A percentile compares a stretch with the other conserved stretches of the same genome.
These are phyloP conservation scores for Diaporthe sp. DNA, from an alignment of 2,329 filamentous ascomycete genomes.

Conservation along the genomic window DNA sequence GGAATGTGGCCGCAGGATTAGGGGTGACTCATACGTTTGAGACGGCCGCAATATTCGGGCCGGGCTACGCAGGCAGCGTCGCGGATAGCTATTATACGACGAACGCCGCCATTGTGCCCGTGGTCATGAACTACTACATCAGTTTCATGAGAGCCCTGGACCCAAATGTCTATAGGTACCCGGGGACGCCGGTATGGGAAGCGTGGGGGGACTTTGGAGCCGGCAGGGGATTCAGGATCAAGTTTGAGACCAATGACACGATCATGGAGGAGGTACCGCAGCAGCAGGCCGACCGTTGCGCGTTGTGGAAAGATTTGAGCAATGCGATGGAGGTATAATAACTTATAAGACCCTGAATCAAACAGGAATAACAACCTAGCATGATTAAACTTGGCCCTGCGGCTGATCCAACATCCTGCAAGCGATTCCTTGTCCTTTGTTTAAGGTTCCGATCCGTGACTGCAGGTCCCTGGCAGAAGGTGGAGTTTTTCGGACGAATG, in stretches of 20 bases:
- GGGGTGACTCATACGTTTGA: constrained; percentile 62
- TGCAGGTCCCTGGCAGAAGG: constrained; percentile 7
- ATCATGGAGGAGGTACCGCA: constrained; percentile 51
- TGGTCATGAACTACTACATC: constrained; percentile 62
- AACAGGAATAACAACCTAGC: neutral
- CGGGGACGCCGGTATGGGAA: constrained; percentile 53
- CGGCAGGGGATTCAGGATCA: constrained; percentile 45
- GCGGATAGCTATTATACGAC: constrained; percentile 53
- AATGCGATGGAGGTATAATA: constrained; percentile 45
- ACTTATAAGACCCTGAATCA: constrained; percentile 1
- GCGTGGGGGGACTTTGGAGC: constrained; percentile 46
- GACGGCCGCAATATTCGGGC: constrained; percentile 59
- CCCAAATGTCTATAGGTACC: constrained; percentile 51
- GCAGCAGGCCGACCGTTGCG: constrained; percentile 50
- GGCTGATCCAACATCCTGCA: neutral
- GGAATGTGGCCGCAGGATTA: constrained; percentile 48
- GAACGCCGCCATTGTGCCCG: constrained; percentile 55
- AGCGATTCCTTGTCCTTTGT: neutral
- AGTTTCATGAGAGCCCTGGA: constrained; percentile 59
- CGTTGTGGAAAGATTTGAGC: constrained; percentile 52
- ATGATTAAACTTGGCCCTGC: neutral
- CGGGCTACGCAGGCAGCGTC: constrained; percentile 44
- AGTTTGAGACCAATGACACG: constrained; percentile 52
- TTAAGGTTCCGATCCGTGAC: constrained; percentile 19
- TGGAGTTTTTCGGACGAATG: constrained; percentile 2